phyloP scores from a whole-genome alignment of 345 rosid species.

The Eucalyptus brandiana region DNA sequence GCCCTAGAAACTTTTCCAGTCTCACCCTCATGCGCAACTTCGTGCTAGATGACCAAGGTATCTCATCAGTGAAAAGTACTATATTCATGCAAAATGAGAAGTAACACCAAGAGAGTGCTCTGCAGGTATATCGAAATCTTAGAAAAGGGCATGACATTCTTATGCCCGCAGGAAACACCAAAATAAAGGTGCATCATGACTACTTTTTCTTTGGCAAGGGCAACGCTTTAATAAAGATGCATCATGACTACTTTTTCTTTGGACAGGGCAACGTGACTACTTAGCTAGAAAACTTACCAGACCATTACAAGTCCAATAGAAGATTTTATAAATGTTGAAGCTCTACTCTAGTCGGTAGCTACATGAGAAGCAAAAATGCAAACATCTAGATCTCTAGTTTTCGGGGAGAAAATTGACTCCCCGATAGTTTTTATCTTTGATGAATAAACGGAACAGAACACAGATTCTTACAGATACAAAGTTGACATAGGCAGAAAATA shows the following conservation, averaged over 20 bases:
- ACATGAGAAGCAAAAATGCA: neutral
- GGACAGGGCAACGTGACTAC: neutral
- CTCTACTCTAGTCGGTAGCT: neutral
- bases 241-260: neutral
- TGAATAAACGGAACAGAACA: neutral
- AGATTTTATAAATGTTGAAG: neutral
- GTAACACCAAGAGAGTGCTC: neutral
- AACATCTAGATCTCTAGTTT: neutral
- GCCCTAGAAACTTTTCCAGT: constrained; percentile 88
- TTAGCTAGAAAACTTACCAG: neutral
- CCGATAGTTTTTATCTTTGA: neutral
- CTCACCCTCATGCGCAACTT: constrained; percentile 88
- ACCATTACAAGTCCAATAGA: neutral
- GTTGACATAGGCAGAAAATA: neutral
- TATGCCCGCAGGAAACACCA: neutral
- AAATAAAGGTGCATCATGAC: neutral
- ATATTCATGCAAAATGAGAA: neutral
- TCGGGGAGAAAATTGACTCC: neutral
- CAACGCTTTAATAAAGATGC: neutral
- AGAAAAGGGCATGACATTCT: neutral
- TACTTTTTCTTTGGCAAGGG: neutral
- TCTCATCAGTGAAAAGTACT: neutral
- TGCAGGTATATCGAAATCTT: neutral
- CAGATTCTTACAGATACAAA: neutral
- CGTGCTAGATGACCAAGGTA: constrained; percentile 20